Percentiles rank a stretch among this genome's conserved stretches.
phyloP scores from a whole-genome alignment of 306 rosid species.

The Acacia acuminata region DNA sequence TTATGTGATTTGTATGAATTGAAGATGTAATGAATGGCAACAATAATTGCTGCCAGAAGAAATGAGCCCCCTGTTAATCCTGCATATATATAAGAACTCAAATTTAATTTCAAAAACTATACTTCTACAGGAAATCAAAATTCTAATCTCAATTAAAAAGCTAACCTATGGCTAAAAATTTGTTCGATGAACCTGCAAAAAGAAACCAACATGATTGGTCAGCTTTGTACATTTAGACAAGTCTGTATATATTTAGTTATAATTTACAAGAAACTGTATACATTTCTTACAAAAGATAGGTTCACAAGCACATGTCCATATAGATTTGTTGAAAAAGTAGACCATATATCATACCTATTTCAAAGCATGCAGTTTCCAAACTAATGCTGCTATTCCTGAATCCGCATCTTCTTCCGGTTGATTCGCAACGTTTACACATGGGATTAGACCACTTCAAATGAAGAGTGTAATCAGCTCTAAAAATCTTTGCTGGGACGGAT shows the following conservation, averaged over 20 bases:
- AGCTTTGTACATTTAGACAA: neutral
- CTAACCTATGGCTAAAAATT: neutral
- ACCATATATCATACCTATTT: neutral
- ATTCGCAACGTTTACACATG: constrained; percentile 32
- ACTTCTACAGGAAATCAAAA: neutral
- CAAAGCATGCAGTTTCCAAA: neutral
- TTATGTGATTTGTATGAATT: neutral
- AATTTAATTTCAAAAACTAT: neutral
- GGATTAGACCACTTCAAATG: constrained; percentile 26
- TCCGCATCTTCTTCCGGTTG: constrained; percentile 29
- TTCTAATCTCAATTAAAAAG: neutral
- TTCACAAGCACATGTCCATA: neutral
- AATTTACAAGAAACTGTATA: neutral
- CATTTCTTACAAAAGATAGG: neutral
- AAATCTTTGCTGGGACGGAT: neutral
- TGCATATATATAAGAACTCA: neutral
- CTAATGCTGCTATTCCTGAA: constrained; percentile 20
- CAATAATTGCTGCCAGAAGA: neutral
- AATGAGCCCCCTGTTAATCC: neutral
- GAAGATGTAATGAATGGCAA: neutral
- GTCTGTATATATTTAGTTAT: too few relatives aligned
- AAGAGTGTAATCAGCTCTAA: neutral
- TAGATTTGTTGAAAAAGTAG: neutral
- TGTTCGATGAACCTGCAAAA: neutral
- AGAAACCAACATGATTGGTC: neutral